Base-by-base conservation (phyloP, 2,329 filamentous ascomycete genomes). In the Botrytis aclada region DNA sequence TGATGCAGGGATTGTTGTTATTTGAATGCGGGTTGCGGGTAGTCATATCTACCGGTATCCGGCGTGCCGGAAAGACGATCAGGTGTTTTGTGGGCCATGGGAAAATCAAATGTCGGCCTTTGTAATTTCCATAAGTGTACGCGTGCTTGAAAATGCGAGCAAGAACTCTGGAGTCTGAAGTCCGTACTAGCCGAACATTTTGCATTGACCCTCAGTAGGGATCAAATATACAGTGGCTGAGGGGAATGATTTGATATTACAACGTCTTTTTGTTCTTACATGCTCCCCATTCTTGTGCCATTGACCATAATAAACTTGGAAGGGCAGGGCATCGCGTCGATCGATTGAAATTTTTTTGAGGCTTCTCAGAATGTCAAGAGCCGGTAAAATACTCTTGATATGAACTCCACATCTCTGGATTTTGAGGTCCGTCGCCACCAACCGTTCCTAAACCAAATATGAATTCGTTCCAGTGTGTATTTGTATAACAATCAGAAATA, bases 381-480 rank as follows among this genome's bases (percentile, higher is more conserved):
- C 70, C 62, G 41, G 62, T 45, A 47, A 72, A 72, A 32, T 72
- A 69, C 32, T 67, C 51, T 7, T 72, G 63, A 34, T 37, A 51
- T 41, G 70, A 60, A 43, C 51, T 34, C 47, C 51, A 54, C 62
- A 58, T 39, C 34, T 72, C 51, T 39, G 70, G 51, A 16, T 71
- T 41, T n/a, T 29, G 37, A 43, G 37, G 34, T 20, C 37, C 61
- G 9, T 71, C 70, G 4, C n/a, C 43, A 34, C 37, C 61, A 47
- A 66, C 43, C 8, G 62, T 22, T 18, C 62, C 51, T 32, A 72
- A 34, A 10, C 64, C 70, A 34, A 43, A 72, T 34, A 72, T 58
- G 25, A 72, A 72, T 29, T 72, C 70, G 25, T 72, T 72, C 70
- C 70, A 72, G 58, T 72, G 70, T 16, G 47, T 22, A 69, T 72